phyloP scores from a whole-genome alignment of 768 basidiomycete species.

The Calocera viscosa region DNA sequence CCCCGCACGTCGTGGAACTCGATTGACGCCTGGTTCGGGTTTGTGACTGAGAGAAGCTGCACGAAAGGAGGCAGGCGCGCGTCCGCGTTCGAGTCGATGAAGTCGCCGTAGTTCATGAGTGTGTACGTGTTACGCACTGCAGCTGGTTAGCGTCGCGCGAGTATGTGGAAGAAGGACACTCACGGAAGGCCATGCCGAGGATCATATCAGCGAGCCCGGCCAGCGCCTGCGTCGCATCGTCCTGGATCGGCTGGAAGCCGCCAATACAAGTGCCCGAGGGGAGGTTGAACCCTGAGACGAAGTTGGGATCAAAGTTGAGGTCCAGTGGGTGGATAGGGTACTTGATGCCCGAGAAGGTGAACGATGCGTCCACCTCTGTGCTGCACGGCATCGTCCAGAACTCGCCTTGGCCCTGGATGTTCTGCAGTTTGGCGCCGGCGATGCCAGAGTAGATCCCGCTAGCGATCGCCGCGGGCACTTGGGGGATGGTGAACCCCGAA shows the following conservation, averaged over 20 bases:
- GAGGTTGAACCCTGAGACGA: neutral
- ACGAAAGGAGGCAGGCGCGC: constrained; percentile 44
- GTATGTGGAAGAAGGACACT: constrained; percentile 21
- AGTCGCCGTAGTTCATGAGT: constrained; percentile 53
- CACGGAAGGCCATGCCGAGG: constrained; percentile 61
- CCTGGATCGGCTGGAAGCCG: constrained; percentile 1
- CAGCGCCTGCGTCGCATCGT: neutral
- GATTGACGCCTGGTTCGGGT: neutral
- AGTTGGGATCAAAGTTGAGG: constrained; percentile 26
- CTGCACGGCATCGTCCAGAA: constrained; percentile 65
- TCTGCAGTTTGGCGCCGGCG: constrained; percentile 50
- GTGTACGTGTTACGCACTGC: constrained; percentile 56
- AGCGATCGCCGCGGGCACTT: constrained; percentile 53
- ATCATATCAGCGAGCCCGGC: constrained; percentile 21
- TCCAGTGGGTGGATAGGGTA: constrained; percentile 72
- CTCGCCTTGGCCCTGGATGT: constrained; percentile 30
- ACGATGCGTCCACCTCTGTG: constrained; percentile 54
- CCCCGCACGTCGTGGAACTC: constrained; percentile 2
- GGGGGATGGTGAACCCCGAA: constrained; percentile 43
- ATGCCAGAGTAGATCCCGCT: constrained; percentile 73
- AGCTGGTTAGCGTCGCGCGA: neutral
- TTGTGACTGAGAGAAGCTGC: constrained; percentile 42
- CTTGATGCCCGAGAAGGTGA: constrained; percentile 54
- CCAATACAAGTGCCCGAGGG: neutral
- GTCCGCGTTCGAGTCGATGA: constrained; percentile 35